Evolutionary conservation across 2,329 filamentous ascomycete species (phyloP), one percentile per base, ranked within the genome.

Genomic region (Arthroderma uncinatum): DNA sequence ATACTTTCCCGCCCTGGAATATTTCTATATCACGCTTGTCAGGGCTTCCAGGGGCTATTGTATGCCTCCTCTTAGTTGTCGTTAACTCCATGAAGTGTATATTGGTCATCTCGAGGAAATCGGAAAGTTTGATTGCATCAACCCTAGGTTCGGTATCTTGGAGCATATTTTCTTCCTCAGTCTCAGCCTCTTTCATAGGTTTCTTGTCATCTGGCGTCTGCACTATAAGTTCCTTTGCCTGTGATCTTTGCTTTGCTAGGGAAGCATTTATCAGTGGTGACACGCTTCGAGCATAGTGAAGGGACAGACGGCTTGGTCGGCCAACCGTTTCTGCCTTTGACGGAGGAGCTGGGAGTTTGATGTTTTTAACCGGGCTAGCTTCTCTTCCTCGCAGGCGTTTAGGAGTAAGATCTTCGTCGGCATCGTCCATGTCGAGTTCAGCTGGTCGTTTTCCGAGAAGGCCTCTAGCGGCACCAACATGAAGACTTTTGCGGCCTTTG

Each of bases 81-180:
- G 86, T 95, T 53, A 98, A 78, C 68, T 98, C 93, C 87, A 98
- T 96, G 74, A 98, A 98, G 56, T 91, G 88, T 65, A 98, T 95
- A 59, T 89, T 94, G 1, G 92, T 96, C 83, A 95, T 84, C 61
- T 94, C 89, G 47, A 98, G 75, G 72, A 98, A 98, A 55, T 95
- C 87, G 64, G 95, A 89, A 2, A 98, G 78, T 48, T 91, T 86
- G 56, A 95, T 90, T 21, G 79, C 77, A n/a, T 82, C 79, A 4
- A 23, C 52, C 6, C 4, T n/a, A 21, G 52, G 16, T 12, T 16
- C 23, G n/a, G 14, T 50, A 6, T 34, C 16, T 25, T n/a, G 10
- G 39, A 23, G 33, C 19, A 25, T 19, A 9, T 9, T 37, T 12
- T 16, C 19, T 19, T 37, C 33, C 52, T 12, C 21, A 39, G 8